phyloP scores from a whole-genome alignment of 441 rosid species.

The Mallotus repandus region DNA sequence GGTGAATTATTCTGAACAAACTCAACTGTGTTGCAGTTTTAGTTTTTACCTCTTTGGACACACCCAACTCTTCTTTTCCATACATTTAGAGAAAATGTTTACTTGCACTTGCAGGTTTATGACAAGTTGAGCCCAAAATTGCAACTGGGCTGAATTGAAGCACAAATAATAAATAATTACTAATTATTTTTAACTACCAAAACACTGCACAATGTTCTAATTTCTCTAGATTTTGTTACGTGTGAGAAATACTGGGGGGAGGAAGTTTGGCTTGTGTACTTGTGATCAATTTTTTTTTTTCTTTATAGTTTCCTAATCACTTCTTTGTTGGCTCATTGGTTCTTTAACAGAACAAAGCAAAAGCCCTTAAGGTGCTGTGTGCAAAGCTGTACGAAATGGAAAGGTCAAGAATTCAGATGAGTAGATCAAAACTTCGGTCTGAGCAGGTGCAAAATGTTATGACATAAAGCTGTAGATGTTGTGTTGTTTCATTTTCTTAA shows the following conservation, averaged over 20 bases:
- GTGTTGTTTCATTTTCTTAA: constrained; percentile 10
- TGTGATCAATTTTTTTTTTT: neutral
- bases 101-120: neutral
- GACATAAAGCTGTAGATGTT: neutral
- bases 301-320: neutral
- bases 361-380: constrained; percentile 84
- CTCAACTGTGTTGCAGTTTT: neutral
- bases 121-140: neutral
- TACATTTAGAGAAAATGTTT: neutral
- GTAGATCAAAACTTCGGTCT: constrained; percentile 74
- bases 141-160: neutral
- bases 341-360: constrained; percentile 74
- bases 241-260: neutral
- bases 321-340: constrained; percentile 14
- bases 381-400: constrained; percentile 89
- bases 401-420: constrained; percentile 67
- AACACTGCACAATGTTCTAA: neutral
- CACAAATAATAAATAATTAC: neutral
- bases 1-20: constrained; percentile 44
- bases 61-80: neutral
- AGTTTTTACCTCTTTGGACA: neutral
- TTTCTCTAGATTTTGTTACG: neutral
- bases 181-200: neutral
- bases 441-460: constrained; percentile 61
- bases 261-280: neutral